Evolutionary conservation across 164 flowering plant genomes (phyloP), one percentile per base, ranked within the genome.

Genomic region (Hamamelis virginiana): DNA sequence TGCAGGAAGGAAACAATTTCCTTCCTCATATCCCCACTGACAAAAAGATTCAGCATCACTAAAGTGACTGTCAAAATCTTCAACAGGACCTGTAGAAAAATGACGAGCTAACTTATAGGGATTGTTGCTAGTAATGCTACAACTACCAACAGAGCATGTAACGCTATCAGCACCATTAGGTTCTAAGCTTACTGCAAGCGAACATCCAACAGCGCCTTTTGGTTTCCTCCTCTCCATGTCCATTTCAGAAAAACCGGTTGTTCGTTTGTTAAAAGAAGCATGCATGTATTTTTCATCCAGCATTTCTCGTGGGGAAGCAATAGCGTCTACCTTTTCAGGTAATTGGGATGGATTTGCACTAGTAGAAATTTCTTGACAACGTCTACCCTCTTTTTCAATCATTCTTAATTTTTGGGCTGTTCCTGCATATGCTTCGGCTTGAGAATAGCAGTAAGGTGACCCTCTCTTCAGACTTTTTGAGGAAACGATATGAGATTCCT

Each of bases 121-220:
- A 71, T 62, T 65, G 66, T 69, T 53, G 73, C 77, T 76, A 77
- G 41, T 61, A 71, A 77, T 66, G 72, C 90, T 84, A 84, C 97
- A 91, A 79, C 98, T 92, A 87, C 85, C 98, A 71, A 91, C 92
- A 65, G 95, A 91, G 78, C 83, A 87, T 22, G 74, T 62, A 70
- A 77, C 75, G 74, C 83, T 81, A 64, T 83, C 84, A 66, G 77
- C 76, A 67, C 81, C 85, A 80, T 56, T 76, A 58, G 75, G 56
- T 69, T 82, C 89, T 71, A 82, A 62, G 65, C 74, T 62, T 77
- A 75, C 72, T 53, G 76, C 74, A 74, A 25, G 18, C 15, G 72
- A 76, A 79, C 71, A 69, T 53, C 80, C 82, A 71, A 72, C 74
- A 65, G 57, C 67, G 45, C 72, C 81, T 78, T 52, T 78, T 75